These are phyloP conservation scores for Pueraria montana DNA, from an alignment of 306 rosid species.

Conservation along the genomic window DNA sequence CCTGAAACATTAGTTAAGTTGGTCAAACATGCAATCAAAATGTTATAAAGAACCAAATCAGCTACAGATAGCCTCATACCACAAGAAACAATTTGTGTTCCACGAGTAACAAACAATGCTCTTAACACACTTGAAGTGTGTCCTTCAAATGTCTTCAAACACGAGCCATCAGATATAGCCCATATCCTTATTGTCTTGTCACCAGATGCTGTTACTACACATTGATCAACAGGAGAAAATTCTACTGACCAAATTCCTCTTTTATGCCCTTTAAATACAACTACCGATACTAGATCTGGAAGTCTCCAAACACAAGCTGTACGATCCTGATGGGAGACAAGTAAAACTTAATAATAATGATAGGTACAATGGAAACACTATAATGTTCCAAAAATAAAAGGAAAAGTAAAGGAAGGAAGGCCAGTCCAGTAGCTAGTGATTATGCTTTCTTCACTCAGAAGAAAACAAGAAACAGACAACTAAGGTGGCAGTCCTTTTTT, in stretches of 20 bases:
- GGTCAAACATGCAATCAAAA: conserved; percentile 35
- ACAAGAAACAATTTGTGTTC: conserved; percentile 88
- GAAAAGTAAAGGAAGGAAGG: conserved; percentile 12
- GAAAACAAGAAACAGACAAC: background rate
- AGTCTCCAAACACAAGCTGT: conserved; percentile 98
- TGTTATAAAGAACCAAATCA: conserved; percentile 36
- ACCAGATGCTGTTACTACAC: conserved; percentile 95
- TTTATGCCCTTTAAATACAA: conserved; percentile 90
- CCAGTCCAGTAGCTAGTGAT: background rate
- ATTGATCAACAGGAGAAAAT: conserved; percentile 97
- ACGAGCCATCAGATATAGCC: conserved; percentile 93
- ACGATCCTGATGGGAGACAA: conserved; percentile 72
- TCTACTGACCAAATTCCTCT: conserved; percentile 97
- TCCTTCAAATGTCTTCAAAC: conserved; percentile 96
- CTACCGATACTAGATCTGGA: conserved; percentile 80
- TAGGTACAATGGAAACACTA: conserved; percentile 20
- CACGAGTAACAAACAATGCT: conserved; percentile 93
- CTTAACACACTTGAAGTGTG: conserved; percentile 90
- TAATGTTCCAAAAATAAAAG: background rate
- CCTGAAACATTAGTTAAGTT: conserved; percentile 65
- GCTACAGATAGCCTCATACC: conserved; percentile 59
- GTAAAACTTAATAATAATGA: conserved; percentile 13
- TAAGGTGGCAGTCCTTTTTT: background rate
- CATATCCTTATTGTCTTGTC: conserved; percentile 95
- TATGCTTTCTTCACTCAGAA: conserved; percentile 16